A percentile compares a stretch with the other conserved stretches of the same genome.
phyloP scores from a whole-genome alignment of 2,329 filamentous ascomycete species.

The Paecilomyces niveus region DNA sequence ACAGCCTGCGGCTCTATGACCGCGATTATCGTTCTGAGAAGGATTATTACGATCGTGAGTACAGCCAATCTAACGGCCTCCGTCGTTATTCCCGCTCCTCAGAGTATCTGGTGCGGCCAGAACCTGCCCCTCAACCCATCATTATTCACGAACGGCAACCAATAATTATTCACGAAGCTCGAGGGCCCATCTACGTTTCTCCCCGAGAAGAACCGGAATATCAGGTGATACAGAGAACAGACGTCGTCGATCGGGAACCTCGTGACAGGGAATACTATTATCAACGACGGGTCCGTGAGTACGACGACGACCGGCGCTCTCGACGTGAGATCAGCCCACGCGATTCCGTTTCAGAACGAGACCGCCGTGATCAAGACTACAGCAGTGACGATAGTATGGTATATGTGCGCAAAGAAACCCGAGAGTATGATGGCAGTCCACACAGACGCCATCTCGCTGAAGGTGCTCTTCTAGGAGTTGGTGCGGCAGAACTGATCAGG shows the following conservation, averaged over 20 bases:
- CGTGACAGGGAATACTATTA: conserved; percentile 57
- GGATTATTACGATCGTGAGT: conserved; percentile 40
- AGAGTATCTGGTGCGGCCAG: conserved; percentile 45
- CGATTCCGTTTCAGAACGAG: conserved; percentile 47
- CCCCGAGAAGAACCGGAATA: conserved; percentile 50
- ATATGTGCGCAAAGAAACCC: conserved; percentile 48
- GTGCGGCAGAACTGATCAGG: conserved; percentile 53
- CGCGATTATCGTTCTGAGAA: conserved; percentile 36
- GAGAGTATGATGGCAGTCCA: conserved; percentile 39
- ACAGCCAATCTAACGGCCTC: conserved; percentile 34
- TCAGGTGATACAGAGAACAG: conserved; percentile 53
- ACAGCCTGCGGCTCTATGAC: conserved; percentile 39
- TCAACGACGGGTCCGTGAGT: conserved; percentile 49
- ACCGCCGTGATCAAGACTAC: conserved; percentile 39
- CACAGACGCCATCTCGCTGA: conserved; percentile 53
- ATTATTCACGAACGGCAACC: conserved; percentile 48
- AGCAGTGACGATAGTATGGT: conserved; percentile 57
- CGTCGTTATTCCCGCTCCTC: conserved; percentile 47
- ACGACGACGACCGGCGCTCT: conserved; percentile 43
- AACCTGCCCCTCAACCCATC: conserved; percentile 37
- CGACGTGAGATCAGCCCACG: conserved; percentile 43
- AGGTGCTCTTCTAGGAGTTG: conserved; percentile 54
- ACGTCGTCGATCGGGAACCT: conserved; percentile 41
- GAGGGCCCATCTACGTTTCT: conserved; percentile 42
- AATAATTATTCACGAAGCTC: conserved; percentile 50